phyloP scores from a whole-genome alignment of 2,329 filamentous ascomycete species.

The Pyrenophora seminiperda region DNA sequence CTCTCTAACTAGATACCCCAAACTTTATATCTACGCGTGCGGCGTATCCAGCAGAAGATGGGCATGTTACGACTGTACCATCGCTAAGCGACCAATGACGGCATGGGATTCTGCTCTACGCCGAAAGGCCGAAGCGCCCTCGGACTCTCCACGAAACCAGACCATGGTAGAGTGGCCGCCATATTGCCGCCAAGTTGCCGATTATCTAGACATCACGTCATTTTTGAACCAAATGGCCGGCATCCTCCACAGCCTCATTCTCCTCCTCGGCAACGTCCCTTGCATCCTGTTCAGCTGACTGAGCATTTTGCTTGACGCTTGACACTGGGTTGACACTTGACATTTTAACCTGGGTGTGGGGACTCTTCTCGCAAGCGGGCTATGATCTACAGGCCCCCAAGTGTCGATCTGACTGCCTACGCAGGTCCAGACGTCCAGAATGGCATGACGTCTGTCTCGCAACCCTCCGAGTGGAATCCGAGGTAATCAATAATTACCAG shows the following conservation, averaged over 20 bases:
- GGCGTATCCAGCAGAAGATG: constrained; percentile 4
- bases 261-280: constrained; percentile 8
- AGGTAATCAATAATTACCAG: background rate
- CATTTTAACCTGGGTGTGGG: background rate
- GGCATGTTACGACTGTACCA: background rate
- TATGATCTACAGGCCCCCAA: constrained; percentile 17
- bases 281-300: no score
- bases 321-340: background rate
- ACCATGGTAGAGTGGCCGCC: background rate
- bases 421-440: constrained; percentile 20
- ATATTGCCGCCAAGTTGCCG: constrained; percentile 5
- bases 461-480: background rate
- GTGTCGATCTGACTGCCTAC: constrained; percentile 26
- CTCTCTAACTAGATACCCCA: constrained; percentile 20
- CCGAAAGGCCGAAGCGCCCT: background rate
- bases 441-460: constrained; percentile 24
- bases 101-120: constrained; percentile 2
- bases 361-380: constrained; percentile 1
- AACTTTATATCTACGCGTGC: constrained; percentile 9
- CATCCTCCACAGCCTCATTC: constrained; percentile 22
- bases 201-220: constrained; percentile 12
- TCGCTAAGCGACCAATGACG: constrained; percentile 17
- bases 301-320: constrained; percentile 4
- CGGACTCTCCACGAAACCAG: background rate
- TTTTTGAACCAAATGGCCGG: constrained; percentile 5